Percentiles rank a stretch among this genome's conserved stretches.
Evolutionary conservation across 1,284 basidiomycete genomes (phyloP).

Genomic region (Ceratobasidium theobromae): DNA sequence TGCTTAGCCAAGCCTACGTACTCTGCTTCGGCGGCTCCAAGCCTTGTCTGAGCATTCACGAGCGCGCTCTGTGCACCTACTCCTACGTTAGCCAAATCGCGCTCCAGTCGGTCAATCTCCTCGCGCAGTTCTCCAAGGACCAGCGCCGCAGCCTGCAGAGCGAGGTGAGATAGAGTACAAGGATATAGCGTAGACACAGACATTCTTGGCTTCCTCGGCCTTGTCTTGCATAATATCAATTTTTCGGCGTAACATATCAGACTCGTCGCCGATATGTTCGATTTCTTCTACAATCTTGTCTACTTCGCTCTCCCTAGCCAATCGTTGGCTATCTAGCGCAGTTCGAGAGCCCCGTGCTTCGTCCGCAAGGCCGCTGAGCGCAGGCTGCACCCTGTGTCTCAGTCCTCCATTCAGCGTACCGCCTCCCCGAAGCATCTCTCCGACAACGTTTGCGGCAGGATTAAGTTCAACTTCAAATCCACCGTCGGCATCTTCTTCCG

Average conservation of each 20-base stretch:
- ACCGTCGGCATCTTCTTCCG: conserved; percentile 4
- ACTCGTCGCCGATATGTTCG: conserved; percentile 19
- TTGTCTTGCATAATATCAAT: conserved; percentile 25
- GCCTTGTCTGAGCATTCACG: conserved; percentile 14
- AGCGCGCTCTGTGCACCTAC: conserved; percentile 25
- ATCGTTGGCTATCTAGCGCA: conserved; percentile 2
- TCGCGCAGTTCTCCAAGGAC: conserved; percentile 17
- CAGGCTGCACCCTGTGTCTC: conserved; percentile 10
- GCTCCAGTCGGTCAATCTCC: conserved; percentile 20
- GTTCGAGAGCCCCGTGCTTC: conserved; percentile 13
- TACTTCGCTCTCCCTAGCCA: conserved; percentile 20
- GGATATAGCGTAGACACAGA: neutral
- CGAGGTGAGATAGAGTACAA: neutral
- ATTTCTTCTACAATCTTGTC: conserved; percentile 14
- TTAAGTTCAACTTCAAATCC: conserved; percentile 24
- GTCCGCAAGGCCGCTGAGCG: conserved; percentile 11
- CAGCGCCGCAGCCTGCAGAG: neutral
- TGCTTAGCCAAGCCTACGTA: neutral
- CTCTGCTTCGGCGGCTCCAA: conserved; percentile 14
- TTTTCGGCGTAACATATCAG: conserved; percentile 20
- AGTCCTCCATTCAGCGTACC: conserved; percentile 15
- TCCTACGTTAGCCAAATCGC: conserved; percentile 14
- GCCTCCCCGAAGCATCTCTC: conserved; percentile 26
- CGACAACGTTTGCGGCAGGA: conserved; percentile 10
- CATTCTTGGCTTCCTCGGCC: conserved; percentile 18